A percentile compares a stretch with the other conserved stretches of the same genome.
Evolutionary conservation across 352 stramenopile species (phyloP).

Genomic region (Globisporangium solare): DNA sequence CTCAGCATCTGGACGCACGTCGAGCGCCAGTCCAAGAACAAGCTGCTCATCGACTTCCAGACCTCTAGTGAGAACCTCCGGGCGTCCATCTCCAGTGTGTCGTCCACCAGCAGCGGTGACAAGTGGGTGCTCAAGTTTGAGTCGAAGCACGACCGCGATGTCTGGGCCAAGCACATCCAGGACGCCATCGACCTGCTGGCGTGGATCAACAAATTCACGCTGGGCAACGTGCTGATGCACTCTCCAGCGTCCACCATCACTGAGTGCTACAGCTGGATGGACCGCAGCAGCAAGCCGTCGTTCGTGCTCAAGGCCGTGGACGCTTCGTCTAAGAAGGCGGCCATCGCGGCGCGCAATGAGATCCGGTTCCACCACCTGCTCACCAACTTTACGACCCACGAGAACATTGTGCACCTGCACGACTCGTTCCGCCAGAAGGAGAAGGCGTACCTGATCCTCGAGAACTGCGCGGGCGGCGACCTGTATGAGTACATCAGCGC

Average conservation of each 20-base stretch:
- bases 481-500: slow-evolving; percentile 57
- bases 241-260: slow-evolving; percentile 49
- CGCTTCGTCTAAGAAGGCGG: slow-evolving; percentile 42
- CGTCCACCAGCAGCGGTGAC: slow-evolving; percentile 19
- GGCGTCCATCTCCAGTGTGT: slow-evolving; percentile 6
- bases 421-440: slow-evolving; percentile 63
- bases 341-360: slow-evolving; percentile 46
- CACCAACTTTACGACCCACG: slow-evolving; percentile 66
- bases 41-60: slow-evolving; percentile 62
- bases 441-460: slow-evolving; percentile 55
- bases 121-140: slow-evolving; percentile 74
- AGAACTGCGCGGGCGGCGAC: slow-evolving; percentile 60
- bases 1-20: slow-evolving; percentile 53
- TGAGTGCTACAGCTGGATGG: slow-evolving; percentile 64
- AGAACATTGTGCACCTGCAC: slow-evolving; percentile 59
- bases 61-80: slow-evolving; percentile 17
- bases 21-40: slow-evolving; percentile 63
- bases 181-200: slow-evolving; percentile 56
- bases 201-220: slow-evolving; percentile 71
- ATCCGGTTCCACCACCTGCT: slow-evolving; percentile 60
- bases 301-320: slow-evolving; percentile 68
- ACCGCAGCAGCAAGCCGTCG: slow-evolving; percentile 40
- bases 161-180: slow-evolving; percentile 58
- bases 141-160: slow-evolving; percentile 63
- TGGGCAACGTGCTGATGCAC: slow-evolving; percentile 51